Conservation (phyloP, 179 eudicot species). For the Monotropa hypopitys region DNA sequence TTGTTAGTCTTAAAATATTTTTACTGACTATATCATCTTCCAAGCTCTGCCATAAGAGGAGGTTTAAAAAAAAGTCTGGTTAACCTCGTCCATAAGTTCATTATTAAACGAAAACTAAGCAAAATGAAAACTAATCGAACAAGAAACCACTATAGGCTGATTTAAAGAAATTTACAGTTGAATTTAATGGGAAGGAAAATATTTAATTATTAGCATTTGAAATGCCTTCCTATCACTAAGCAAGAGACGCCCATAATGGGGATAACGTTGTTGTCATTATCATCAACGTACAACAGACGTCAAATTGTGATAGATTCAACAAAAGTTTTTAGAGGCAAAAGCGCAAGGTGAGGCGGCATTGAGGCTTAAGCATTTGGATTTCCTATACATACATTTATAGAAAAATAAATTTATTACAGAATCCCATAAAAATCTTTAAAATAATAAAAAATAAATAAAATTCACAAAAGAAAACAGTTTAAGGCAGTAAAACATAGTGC, state of each 20-base stretch:
- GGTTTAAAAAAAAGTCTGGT: background rate
- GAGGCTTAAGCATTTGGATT: no score
- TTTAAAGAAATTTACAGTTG: background rate
- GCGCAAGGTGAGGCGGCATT: no score
- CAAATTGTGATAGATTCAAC: background rate
- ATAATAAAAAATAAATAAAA: no score
- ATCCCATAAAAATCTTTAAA: no score
- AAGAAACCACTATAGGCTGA: background rate
- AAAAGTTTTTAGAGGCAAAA: no score
- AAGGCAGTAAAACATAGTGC: no score
- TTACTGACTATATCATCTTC: constrained; percentile 88
- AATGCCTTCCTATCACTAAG: background rate
- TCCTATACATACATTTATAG: no score
- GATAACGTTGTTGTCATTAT: background rate
- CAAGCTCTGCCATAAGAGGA: constrained; percentile 50
- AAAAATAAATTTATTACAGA: no score
- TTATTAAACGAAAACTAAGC: background rate
- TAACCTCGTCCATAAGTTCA: background rate
- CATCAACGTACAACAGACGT: background rate
- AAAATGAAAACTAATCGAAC: background rate
- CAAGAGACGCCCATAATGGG: background rate
- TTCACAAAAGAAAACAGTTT: no score
- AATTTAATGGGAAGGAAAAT: background rate
- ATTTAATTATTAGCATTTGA: background rate
- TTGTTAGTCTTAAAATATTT: constrained; percentile 59